Percentiles rank a stretch among this genome's conserved stretches.
Conservation (phyloP, 2,329 filamentous ascomycete species). For the Cladophialophora bantiana region DNA sequence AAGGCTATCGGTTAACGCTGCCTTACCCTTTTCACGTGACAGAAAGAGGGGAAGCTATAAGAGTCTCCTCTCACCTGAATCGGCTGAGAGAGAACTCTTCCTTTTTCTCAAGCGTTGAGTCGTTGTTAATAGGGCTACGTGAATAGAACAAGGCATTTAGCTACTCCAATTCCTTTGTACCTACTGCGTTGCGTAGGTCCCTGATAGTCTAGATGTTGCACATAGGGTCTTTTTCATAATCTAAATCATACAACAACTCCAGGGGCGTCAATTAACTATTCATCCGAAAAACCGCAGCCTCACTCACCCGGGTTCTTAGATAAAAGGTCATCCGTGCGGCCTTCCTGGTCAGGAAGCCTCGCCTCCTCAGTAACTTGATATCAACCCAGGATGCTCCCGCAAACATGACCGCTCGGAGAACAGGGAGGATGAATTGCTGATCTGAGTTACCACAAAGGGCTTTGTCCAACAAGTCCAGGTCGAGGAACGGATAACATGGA, state of each 20-base stretch:
- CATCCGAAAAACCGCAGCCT: too few relatives aligned
- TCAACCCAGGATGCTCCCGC: constrained; percentile 86
- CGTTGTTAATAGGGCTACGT: too few relatives aligned
- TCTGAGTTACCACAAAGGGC: constrained; percentile 40
- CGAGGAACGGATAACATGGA: constrained; percentile 80
- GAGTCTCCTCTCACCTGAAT: too few relatives aligned
- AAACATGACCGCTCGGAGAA: constrained; percentile 96
- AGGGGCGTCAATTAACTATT: neutral
- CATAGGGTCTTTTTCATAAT: constrained; percentile 89
- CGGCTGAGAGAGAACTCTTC: too few relatives aligned
- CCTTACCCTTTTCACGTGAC: too few relatives aligned
- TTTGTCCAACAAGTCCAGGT: constrained; percentile 66
- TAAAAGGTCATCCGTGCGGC: constrained; percentile 60
- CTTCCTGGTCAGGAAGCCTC: constrained; percentile 78
- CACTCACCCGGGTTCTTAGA: constrained; percentile 7
- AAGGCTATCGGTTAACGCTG: too few relatives aligned
- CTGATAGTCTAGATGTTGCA: too few relatives aligned
- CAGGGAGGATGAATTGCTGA: constrained; percentile 76
- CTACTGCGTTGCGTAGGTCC: too few relatives aligned
- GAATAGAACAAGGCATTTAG: too few relatives aligned
- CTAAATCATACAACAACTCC: constrained; percentile 82
- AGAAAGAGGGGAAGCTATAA: too few relatives aligned
- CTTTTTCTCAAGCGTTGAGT: too few relatives aligned
- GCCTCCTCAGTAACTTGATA: constrained; percentile 73
- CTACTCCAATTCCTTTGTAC: too few relatives aligned